phyloP scores from a whole-genome alignment of 2,329 filamentous ascomycete genomes.

The Coniosporium tulheliwenetii region DNA sequence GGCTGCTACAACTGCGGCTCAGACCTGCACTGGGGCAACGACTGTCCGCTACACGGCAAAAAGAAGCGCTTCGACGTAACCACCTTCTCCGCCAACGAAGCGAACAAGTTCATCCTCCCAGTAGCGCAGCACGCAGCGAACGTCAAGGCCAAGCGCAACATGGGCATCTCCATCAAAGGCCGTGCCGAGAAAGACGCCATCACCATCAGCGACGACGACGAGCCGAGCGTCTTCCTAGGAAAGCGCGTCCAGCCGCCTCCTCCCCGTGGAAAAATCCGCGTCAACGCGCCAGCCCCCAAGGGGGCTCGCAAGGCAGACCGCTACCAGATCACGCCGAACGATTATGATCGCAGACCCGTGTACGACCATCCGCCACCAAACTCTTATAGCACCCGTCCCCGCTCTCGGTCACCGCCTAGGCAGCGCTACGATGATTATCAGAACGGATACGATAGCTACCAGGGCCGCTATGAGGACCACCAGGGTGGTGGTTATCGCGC shows the following conservation, averaged over 20 bases:
- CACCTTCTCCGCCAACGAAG: constrained; percentile 5
- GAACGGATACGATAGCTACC: too few species aligned
- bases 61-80: background rate
- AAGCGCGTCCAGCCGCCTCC: background rate
- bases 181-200: constrained; percentile 1
- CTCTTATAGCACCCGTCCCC: too few species aligned
- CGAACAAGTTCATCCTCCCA: constrained; percentile 3
- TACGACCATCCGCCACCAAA: too few species aligned
- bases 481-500: too few species aligned
- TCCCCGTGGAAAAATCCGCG: background rate
- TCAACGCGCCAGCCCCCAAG: background rate
- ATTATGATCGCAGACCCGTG: too few species aligned
- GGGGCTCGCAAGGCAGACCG: too few species aligned
- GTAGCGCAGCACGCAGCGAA: background rate
- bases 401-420: too few species aligned
- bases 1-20: constrained; percentile 43
- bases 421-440: too few species aligned
- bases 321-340: too few species aligned
- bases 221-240: background rate
- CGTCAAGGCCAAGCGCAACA: background rate
- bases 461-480: too few species aligned
- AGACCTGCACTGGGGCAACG: constrained; percentile 39
- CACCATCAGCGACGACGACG: background rate
- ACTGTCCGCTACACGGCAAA: constrained; percentile 24
- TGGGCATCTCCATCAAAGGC: constrained; percentile 6